These are phyloP conservation scores for Yamadazyma jaroonii DNA, from an alignment of 1,139 yeast genomes.

Conservation along the genomic window DNA sequence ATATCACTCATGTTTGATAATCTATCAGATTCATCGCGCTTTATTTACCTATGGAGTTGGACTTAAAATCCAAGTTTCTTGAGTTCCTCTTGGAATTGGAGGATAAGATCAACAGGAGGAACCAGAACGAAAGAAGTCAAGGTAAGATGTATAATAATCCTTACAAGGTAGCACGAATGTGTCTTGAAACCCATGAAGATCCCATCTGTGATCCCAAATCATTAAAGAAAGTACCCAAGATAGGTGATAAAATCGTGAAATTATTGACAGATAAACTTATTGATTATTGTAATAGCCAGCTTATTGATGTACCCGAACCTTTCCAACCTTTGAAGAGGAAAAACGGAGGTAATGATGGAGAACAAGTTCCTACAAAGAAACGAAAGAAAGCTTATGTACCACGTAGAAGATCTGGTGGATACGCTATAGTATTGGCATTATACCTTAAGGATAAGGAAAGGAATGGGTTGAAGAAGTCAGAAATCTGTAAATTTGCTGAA, in stretches of 20 bases:
- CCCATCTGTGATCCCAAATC: slow-evolving; percentile 48
- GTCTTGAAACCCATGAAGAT: slow-evolving; percentile 6
- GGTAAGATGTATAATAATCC: slow-evolving; percentile 18
- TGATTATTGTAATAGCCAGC: slow-evolving; percentile 46
- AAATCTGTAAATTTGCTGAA: slow-evolving; percentile 54
- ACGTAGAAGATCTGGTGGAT: slow-evolving; percentile 76
- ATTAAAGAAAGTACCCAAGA: slow-evolving; percentile 47
- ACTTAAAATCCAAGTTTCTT: not conserved
- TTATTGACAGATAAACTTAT: slow-evolving; percentile 39
- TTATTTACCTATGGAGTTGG: not conserved
- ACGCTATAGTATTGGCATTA: slow-evolving; percentile 73
- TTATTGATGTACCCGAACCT: slow-evolving; percentile 36
- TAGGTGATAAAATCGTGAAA: slow-evolving; percentile 63
- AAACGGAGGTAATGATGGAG: slow-evolving; percentile 4
- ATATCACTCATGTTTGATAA: too few species aligned
- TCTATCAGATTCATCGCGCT: too few species aligned
- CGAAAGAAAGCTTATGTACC: slow-evolving; percentile 63
- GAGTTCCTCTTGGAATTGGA: slow-evolving; percentile 2
- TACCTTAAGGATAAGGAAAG: slow-evolving; percentile 48
- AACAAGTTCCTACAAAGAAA: slow-evolving; percentile 15
- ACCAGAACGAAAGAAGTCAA: not conserved
- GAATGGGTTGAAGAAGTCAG: slow-evolving; percentile 59
- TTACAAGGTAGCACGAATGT: slow-evolving; percentile 10
- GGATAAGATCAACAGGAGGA: not conserved
- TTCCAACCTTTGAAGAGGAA: slow-evolving; percentile 19